phyloP scores from a whole-genome alignment of 2,329 filamentous ascomycete genomes.

The Orbilia brochopaga region DNA sequence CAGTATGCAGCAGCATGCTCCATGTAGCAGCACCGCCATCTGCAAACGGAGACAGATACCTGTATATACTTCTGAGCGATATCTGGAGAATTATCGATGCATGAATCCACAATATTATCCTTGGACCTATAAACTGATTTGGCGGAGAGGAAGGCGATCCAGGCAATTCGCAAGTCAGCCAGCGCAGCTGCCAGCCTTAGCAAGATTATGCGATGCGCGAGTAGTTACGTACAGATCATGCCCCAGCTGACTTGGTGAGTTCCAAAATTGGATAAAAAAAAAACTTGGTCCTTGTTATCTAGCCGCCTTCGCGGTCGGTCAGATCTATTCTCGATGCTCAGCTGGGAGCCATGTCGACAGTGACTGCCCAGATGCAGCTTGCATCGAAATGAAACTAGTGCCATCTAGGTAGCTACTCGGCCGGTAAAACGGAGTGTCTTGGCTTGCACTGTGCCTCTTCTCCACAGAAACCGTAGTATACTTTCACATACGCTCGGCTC shows the following conservation, averaged over 20 bases:
- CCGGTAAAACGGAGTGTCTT: slow-evolving; percentile 1
- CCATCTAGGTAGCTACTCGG: neutral
- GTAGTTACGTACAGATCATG: too few relatives aligned
- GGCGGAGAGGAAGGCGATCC: neutral
- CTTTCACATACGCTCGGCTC: neutral
- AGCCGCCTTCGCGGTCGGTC: too few relatives aligned
- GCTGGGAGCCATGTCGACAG: neutral
- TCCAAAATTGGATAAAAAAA: too few relatives aligned
- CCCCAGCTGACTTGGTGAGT: too few relatives aligned
- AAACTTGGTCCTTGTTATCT: too few relatives aligned
- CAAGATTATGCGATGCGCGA: too few relatives aligned
- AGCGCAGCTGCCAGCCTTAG: neutral
- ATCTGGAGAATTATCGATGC: neutral
- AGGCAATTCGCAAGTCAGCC: neutral
- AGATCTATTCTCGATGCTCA: neutral
- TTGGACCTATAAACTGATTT: neutral
- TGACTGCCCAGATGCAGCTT: neutral
- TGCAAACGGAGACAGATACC: neutral
- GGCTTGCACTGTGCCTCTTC: slow-evolving; percentile 31
- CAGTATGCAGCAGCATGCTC: too few relatives aligned
- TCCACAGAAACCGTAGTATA: slow-evolving; percentile 15
- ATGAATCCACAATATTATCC: neutral
- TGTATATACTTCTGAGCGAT: neutral
- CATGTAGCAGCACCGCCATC: slow-evolving; percentile 1
- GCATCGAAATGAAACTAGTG: neutral